These are phyloP conservation scores for Rhododendron kiyosumense DNA, from an alignment of 148 eudicot genomes.

Conservation along the genomic window DNA sequence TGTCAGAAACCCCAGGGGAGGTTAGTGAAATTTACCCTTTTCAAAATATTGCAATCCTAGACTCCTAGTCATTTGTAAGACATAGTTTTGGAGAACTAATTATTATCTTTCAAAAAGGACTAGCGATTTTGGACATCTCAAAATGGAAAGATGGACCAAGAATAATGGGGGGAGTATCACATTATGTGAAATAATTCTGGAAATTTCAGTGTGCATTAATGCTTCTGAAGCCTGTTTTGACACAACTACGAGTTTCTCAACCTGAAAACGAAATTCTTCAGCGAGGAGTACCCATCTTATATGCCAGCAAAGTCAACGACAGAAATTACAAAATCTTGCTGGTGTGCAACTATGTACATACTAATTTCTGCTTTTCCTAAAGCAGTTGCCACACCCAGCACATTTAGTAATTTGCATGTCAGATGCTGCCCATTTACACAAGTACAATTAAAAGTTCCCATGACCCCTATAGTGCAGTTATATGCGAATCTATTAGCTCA, in stretches of 20 bases:
- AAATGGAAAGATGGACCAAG: background rate
- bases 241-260: background rate
- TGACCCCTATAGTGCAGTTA: background rate
- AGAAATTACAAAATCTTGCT: background rate
- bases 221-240: background rate
- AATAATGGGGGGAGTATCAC: background rate
- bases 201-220: background rate
- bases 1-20: no score
- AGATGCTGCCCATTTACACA: background rate
- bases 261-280: background rate
- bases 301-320: background rate
- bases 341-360: background rate
- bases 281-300: background rate
- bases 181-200: background rate
- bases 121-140: background rate
- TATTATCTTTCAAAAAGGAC: background rate
- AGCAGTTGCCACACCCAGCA: background rate
- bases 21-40: no score
- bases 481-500: background rate
- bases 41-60: background rate
- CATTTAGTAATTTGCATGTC: background rate
- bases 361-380: background rate
- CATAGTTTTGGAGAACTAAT: background rate
- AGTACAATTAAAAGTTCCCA: background rate
- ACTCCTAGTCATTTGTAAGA: background rate